phyloP scores from a whole-genome alignment of 805 yeast genomes.

The Phaffomyces opuntiae region DNA sequence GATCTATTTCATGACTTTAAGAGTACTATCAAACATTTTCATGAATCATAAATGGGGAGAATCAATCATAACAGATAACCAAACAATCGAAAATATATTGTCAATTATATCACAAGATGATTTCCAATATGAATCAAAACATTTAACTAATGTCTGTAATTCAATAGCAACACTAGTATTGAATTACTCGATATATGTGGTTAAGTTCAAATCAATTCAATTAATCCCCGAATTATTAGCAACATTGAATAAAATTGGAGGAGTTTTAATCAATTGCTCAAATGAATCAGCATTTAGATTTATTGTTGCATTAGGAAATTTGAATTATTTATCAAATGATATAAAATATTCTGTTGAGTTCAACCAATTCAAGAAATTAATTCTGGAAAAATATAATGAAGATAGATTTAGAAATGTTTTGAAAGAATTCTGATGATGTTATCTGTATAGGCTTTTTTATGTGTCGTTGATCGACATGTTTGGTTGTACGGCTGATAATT shows the following conservation, averaged over 20 bases:
- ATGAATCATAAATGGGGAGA: constrained; percentile 40
- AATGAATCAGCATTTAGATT: constrained; percentile 63
- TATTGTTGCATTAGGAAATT: constrained; percentile 56
- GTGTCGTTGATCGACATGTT: no score
- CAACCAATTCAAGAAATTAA: constrained; percentile 7
- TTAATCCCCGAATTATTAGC: constrained; percentile 26
- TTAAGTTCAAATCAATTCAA: constrained; percentile 24
- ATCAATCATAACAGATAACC: constrained; percentile 34
- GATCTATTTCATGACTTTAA: constrained; percentile 44
- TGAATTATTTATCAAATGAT: constrained; percentile 29
- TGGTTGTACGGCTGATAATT: no score
- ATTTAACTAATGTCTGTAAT: constrained; percentile 25
- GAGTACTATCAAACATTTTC: constrained; percentile 52
- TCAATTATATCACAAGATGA: constrained; percentile 16
- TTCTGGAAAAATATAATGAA: constrained; percentile 5
- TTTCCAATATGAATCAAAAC: constrained; percentile 8
- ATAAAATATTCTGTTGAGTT: constrained; percentile 11
- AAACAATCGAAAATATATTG: constrained; percentile 31
- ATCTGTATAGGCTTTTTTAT: not conserved
- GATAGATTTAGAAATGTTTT: constrained; percentile 16
- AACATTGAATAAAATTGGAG: constrained; percentile 23
- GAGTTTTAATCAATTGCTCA: constrained; percentile 28
- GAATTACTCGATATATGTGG: constrained; percentile 38
- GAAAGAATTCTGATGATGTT: constrained; percentile 8
- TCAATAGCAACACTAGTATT: constrained; percentile 44